Evolutionary conservation across 257 asterid genomes (phyloP).

Genomic region (Penstemon barbatus): DNA sequence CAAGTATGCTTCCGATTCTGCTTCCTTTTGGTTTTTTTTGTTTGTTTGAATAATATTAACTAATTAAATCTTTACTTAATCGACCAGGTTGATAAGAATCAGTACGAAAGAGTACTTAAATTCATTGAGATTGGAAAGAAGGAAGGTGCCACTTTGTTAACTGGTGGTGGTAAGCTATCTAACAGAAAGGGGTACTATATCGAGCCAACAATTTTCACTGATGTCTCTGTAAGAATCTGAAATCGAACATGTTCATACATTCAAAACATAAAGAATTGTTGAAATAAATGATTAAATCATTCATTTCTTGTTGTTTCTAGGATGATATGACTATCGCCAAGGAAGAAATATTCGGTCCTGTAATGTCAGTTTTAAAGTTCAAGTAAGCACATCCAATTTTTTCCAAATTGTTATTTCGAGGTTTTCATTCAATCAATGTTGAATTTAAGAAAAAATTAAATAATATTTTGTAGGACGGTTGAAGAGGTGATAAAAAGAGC

Average conservation of each 20-base stretch:
- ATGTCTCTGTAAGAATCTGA: slow-evolving; percentile 49
- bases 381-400: slow-evolving; percentile 38
- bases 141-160: slow-evolving; percentile 73
- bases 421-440: neutral
- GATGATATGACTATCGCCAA: slow-evolving; percentile 77
- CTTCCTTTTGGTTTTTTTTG: neutral
- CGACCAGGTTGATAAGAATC: slow-evolving; percentile 55
- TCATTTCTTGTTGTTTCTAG: slow-evolving; percentile 34
- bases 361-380: slow-evolving; percentile 78
- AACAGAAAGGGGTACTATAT: slow-evolving; percentile 64
- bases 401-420: neutral
- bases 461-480: slow-evolving; percentile 42
- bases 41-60: neutral
- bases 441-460: no score
- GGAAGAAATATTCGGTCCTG: slow-evolving; percentile 91
- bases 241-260: neutral
- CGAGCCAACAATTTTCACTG: slow-evolving; percentile 71
- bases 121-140: slow-evolving; percentile 63
- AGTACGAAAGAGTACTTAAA: slow-evolving; percentile 56
- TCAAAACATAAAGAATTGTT: neutral
- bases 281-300: neutral
- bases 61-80: neutral
- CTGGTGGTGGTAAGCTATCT: slow-evolving; percentile 71
- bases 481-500: slow-evolving; percentile 87
- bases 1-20: slow-evolving; percentile 41